Evolutionary conservation across 441 rosid species (phyloP).

Genomic region (Pelargonium australe): DNA sequence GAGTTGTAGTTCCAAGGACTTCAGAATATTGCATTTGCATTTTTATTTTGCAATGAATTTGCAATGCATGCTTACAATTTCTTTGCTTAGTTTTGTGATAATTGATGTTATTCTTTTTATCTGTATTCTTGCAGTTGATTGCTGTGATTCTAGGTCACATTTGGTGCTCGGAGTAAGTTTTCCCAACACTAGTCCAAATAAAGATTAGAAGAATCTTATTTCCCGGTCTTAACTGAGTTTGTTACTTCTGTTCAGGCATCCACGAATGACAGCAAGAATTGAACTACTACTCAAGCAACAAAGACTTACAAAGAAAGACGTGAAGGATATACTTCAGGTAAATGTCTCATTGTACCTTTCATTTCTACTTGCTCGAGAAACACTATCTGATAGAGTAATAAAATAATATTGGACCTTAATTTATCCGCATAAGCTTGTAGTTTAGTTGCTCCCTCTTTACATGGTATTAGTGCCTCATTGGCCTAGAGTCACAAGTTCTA

Average conservation of each 20-base stretch:
- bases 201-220: not conserved
- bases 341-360: constrained; percentile 14
- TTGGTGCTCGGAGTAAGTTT: constrained; percentile 93
- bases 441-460: too few species aligned
- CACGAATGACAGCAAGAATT: constrained; percentile 73
- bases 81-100: not conserved
- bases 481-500: too few species aligned
- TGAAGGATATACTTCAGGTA: constrained; percentile 84
- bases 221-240: not conserved
- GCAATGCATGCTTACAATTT: not conserved
- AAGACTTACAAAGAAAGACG: constrained; percentile 67
- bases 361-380: not conserved
- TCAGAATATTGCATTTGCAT: too few species aligned
- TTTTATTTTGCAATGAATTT: too few species aligned
- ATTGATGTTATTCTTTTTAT: constrained; percentile 12
- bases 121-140: constrained; percentile 55
- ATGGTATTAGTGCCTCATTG: too few species aligned
- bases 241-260: constrained; percentile 42
- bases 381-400: constrained; percentile 3
- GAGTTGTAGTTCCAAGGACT: too few species aligned
- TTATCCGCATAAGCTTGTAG: not conserved
- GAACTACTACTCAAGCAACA: constrained; percentile 87
- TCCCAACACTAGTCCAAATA: not conserved
- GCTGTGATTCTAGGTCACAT: constrained; percentile 82
- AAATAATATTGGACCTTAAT: not conserved